These are phyloP conservation scores for Debaryomyces hansenii DNA, from an alignment of 805 yeast genomes.

Conservation along the genomic window DNA sequence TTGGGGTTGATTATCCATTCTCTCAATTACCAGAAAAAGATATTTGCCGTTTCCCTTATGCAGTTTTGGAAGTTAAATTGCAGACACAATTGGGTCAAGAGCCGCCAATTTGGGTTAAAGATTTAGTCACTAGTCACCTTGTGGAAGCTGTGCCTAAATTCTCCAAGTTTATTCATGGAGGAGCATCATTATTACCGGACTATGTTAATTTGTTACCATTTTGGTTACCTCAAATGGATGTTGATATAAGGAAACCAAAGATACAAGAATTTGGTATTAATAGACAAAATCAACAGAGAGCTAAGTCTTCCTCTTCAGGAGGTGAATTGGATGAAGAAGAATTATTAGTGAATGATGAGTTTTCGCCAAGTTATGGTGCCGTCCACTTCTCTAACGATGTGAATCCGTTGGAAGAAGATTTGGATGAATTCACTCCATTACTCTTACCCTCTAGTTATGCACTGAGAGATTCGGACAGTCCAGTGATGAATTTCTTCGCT, in stretches of 20 bases:
- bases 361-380: conserved; percentile 28
- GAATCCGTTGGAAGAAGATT: conserved; percentile 51
- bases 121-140: conserved; percentile 83
- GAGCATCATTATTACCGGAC: conserved; percentile 87
- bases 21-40: conserved; percentile 80
- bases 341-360: conserved; percentile 40
- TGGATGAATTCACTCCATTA: conserved; percentile 46
- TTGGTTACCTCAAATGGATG: conserved; percentile 97
- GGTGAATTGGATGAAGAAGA: conserved; percentile 73
- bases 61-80: conserved; percentile 93
- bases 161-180: conserved; percentile 96
- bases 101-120: conserved; percentile 97
- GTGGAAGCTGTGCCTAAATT: conserved; percentile 98
- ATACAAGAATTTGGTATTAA: conserved; percentile 61
- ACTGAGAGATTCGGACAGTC: conserved; percentile 23
- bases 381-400: conserved; percentile 46
- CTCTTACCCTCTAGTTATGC: conserved; percentile 38
- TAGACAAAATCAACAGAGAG: conserved; percentile 30
- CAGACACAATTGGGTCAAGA: conserved; percentile 99
- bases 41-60: conserved; percentile 93
- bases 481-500: conserved; percentile 33
- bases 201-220: conserved; percentile 84
- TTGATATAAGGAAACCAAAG: conserved; percentile 90
- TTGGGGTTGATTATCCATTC: conserved; percentile 97
- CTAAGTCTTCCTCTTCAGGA: conserved; percentile 45